Evolutionary conservation across 345 rosid genomes (phyloP).

Genomic region (Salix caprea): DNA sequence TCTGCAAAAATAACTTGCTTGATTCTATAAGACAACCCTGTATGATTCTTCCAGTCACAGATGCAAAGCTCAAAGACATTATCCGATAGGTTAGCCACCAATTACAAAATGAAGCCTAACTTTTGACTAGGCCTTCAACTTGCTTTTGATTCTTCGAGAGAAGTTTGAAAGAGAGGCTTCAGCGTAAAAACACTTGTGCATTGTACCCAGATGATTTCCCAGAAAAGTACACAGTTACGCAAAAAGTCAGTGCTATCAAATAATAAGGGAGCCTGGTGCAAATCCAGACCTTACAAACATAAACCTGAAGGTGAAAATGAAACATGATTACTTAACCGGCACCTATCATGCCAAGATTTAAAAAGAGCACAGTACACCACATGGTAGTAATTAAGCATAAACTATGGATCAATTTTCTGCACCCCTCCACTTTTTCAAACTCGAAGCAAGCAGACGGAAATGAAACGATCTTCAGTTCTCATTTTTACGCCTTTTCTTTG

Average conservation of each 20-base stretch:
- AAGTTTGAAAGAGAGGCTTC: background rate
- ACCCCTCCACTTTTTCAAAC: background rate
- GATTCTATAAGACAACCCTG: background rate
- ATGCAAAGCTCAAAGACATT: background rate
- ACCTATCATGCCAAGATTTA: background rate
- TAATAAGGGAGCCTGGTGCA: background rate
- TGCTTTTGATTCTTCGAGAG: background rate
- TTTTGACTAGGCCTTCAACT: background rate
- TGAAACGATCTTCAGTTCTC: conserved; percentile 14
- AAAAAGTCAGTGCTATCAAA: background rate
- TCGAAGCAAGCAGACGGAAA: background rate
- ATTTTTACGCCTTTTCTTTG: conserved; percentile 40
- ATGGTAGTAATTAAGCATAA: background rate
- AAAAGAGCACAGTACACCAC: background rate
- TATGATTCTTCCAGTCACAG: background rate
- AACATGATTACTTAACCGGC: background rate
- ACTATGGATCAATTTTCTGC: background rate
- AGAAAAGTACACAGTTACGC: background rate
- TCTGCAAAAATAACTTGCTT: background rate
- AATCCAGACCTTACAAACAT: background rate
- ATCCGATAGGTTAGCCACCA: background rate
- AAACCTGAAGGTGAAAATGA: background rate
- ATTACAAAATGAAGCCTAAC: background rate
- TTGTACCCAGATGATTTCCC: background rate
- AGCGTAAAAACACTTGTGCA: background rate